Evolutionary conservation across 208 protist species (phyloP).

Genomic region (Trichomonas vaginalis): DNA sequence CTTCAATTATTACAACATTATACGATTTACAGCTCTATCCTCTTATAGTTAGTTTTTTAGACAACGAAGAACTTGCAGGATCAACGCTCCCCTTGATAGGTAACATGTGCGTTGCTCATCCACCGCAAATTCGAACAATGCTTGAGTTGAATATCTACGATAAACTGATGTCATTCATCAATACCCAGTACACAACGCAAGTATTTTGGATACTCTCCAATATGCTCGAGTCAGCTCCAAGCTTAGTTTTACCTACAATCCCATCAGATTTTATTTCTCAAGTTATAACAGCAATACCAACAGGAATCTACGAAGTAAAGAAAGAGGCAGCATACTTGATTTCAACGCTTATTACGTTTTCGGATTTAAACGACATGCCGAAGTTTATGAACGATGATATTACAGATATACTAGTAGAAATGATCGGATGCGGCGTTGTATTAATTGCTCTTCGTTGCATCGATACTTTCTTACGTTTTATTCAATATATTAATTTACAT

Average conservation of each 20-base stretch:
- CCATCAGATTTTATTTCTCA: not conserved
- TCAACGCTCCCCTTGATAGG: not conserved
- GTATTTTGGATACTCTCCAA: not conserved
- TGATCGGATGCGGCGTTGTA: not conserved
- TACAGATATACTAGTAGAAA: not conserved
- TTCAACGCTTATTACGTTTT: not conserved
- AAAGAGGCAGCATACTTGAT: not conserved
- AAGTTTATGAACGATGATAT: not conserved
- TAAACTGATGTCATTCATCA: not conserved
- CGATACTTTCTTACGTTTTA: not conserved
- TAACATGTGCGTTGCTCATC: not conserved
- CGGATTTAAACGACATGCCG: not conserved
- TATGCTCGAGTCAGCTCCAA: not conserved
- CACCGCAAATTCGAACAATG: not conserved
- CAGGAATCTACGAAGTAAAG: not conserved
- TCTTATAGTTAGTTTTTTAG: not conserved
- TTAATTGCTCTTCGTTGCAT: not conserved
- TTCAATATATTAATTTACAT: not conserved
- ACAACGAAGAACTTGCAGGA: no score
- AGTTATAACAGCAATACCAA: not conserved
- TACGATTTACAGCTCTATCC: not conserved
- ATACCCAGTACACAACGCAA: not conserved
- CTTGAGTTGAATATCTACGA: not conserved
- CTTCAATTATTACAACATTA: not conserved
- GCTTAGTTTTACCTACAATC: not conserved